Evolutionary conservation across 305 asterid species (phyloP).

Genomic region (Plantago lanceolata): DNA sequence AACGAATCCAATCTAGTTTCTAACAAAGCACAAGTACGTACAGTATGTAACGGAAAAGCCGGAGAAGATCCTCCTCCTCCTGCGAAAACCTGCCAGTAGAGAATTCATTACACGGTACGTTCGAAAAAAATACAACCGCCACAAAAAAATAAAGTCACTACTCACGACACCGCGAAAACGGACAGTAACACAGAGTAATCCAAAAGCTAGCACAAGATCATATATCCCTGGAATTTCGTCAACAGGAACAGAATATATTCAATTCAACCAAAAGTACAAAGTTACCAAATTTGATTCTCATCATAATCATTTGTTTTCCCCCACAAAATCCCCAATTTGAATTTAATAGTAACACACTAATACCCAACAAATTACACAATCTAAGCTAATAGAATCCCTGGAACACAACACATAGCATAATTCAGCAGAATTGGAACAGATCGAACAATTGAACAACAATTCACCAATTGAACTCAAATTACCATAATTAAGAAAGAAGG

Average conservation of each 20-base stretch:
- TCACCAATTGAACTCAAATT: background rate
- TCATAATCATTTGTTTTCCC: background rate
- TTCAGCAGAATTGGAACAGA: background rate
- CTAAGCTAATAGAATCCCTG: background rate
- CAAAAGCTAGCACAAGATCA: background rate
- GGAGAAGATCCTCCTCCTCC: background rate
- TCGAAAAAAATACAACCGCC: background rate
- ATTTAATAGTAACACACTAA: too few species aligned
- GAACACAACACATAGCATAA: background rate
- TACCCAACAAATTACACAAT: background rate
- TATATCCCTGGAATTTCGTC: background rate
- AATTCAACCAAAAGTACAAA: background rate
- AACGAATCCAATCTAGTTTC: slow-evolving; percentile 26
- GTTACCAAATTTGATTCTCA: background rate
- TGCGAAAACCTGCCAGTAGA: background rate
- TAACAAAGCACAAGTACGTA: slow-evolving; percentile 34
- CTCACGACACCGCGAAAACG: background rate
- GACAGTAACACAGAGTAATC: slow-evolving; percentile 10
- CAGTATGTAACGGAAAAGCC: slow-evolving; percentile 17
- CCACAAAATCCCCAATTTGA: slow-evolving; percentile 3
- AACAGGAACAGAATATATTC: too few species aligned
- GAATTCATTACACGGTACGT: too few species aligned
- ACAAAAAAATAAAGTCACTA: slow-evolving; percentile 16
- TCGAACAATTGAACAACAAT: background rate
- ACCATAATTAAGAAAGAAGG: slow-evolving; percentile 21